A percentile compares a stretch with the other conserved stretches of the same genome.
phyloP scores from a whole-genome alignment of 148 eudicot species.

The Rhododendron mucronatum region DNA sequence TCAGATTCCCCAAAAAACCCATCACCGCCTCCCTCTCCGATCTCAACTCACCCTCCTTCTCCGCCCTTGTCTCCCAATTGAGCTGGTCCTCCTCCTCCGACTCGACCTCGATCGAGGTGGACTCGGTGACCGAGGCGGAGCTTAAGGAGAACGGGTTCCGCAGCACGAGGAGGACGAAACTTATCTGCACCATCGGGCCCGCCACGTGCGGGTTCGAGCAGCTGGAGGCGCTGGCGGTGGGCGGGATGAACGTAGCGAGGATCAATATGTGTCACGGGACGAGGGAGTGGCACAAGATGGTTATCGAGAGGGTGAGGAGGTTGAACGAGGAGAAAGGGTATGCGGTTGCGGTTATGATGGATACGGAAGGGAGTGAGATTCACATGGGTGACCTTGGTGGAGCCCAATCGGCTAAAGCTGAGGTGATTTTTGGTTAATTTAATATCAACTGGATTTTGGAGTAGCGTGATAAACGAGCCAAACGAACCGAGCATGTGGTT shows the following conservation, averaged over 20 bases:
- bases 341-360: slow-evolving; percentile 97
- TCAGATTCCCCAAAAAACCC: neutral
- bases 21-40: slow-evolving; percentile 12
- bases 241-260: slow-evolving; percentile 92
- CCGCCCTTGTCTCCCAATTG: neutral
- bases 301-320: slow-evolving; percentile 67
- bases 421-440: slow-evolving; percentile 33
- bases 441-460: no score
- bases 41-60: slow-evolving; percentile 1
- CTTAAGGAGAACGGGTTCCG: slow-evolving; percentile 90
- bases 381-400: slow-evolving; percentile 99
- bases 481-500: no score
- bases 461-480: no score
- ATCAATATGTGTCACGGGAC: slow-evolving; percentile 97
- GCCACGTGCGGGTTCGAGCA: slow-evolving; percentile 67
- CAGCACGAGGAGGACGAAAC: slow-evolving; percentile 81
- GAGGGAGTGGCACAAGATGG: slow-evolving; percentile 74
- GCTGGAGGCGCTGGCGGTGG: slow-evolving; percentile 84
- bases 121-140: slow-evolving; percentile 81
- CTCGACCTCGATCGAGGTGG: slow-evolving; percentile 56
- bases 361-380: slow-evolving; percentile 98
- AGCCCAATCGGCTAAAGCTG: slow-evolving; percentile 71
- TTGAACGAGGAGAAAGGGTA: slow-evolving; percentile 86
- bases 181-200: slow-evolving; percentile 75
- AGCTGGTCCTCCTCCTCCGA: neutral